phyloP scores from a whole-genome alignment of 164 flowering plant species.

The Hamamelis virginiana region DNA sequence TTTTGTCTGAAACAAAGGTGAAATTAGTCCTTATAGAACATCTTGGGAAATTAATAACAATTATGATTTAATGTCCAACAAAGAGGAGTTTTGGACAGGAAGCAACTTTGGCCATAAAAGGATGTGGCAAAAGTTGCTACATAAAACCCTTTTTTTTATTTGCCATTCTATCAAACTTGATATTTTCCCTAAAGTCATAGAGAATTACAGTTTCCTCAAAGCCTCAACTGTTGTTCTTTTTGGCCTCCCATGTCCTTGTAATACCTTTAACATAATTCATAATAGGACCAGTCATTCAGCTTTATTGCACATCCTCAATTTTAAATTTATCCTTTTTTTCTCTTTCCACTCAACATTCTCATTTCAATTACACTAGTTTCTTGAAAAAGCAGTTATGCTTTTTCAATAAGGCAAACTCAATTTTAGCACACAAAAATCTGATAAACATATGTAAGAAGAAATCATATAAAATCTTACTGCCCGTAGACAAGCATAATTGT shows the following conservation, averaged over 20 bases:
- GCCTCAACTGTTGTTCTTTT: background rate
- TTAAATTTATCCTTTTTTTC: background rate
- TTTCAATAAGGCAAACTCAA: background rate
- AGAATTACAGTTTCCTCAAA: background rate
- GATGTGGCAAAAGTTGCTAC: background rate
- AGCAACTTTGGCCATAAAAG: background rate
- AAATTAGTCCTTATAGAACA: background rate
- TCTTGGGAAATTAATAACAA: background rate
- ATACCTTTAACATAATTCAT: background rate
- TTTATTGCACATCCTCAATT: background rate
- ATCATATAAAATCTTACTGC: conserved; percentile 47
- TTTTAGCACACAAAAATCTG: background rate
- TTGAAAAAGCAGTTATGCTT: too few species aligned
- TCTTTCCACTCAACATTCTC: background rate
- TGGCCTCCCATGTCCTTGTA: background rate
- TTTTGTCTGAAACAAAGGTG: background rate
- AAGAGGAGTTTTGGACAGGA: background rate
- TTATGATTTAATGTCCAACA: background rate
- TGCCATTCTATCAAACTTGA: background rate
- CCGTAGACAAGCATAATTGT: conserved; percentile 70
- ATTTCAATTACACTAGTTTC: too few species aligned
- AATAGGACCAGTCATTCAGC: background rate
- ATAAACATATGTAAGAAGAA: background rate
- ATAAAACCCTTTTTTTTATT: background rate
- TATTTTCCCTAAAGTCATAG: background rate